A percentile compares a stretch with the other conserved stretches of the same genome.
Conservation (phyloP, 2,329 filamentous ascomycete species). For the Bimuria novae-zelandiae region DNA sequence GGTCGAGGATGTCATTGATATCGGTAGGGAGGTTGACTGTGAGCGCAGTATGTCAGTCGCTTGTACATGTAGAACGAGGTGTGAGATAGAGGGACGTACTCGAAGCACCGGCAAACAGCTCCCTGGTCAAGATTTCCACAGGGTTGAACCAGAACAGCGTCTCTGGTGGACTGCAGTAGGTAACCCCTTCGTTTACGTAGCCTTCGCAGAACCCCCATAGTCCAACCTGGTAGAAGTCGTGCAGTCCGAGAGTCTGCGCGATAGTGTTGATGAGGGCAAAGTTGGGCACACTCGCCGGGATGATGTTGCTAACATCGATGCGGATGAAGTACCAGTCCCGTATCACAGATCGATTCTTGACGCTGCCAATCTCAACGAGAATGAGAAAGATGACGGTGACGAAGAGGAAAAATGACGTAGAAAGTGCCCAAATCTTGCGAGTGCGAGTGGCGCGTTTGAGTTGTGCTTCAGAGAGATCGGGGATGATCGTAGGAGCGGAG, state of each 20-base stretch:
- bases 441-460: conserved; percentile 50
- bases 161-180: conserved; percentile 71
- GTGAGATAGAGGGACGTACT: conserved; percentile 54
- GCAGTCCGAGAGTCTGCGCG: conserved; percentile 80
- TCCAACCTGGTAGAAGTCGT: conserved; percentile 93
- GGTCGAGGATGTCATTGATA: conserved; percentile 71
- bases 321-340: conserved; percentile 81
- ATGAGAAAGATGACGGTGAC: conserved; percentile 78
- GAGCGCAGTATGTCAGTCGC: conserved; percentile 9
- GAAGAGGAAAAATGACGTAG: conserved; percentile 72
- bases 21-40: conserved; percentile 76
- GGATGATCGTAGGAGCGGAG: conserved; percentile 21
- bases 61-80: background rate
- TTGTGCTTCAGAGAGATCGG: conserved; percentile 42
- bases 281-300: conserved; percentile 73
- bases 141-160: conserved; percentile 90
- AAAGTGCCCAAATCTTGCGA: conserved; percentile 64
- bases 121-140: conserved; percentile 75
- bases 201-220: conserved; percentile 94
- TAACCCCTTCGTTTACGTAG: conserved; percentile 74
- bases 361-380: conserved; percentile 79
- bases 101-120: conserved; percentile 80
- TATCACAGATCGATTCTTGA: conserved; percentile 64
- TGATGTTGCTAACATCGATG: conserved; percentile 80
- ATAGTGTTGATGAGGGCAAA: conserved; percentile 82